Conservation (phyloP, 352 stramenopile genomes). For the Thalassiosira hispida region DNA sequence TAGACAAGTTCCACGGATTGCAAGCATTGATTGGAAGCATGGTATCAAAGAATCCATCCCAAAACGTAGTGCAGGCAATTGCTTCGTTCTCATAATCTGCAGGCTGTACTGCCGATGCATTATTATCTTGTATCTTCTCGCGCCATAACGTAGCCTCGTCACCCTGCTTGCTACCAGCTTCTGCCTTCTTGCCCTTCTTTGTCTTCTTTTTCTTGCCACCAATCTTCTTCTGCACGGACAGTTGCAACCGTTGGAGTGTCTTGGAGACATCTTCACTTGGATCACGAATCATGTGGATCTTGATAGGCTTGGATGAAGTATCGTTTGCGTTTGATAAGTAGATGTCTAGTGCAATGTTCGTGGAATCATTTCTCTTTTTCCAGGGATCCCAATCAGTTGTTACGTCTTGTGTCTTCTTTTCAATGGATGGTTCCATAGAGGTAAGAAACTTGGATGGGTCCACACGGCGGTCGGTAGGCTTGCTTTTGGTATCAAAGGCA, state of each 20-base stretch:
- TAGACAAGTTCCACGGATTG: conserved; percentile 20
- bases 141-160: conserved; percentile 4
- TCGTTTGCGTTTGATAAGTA: conserved; percentile 11
- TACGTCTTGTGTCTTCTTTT: not conserved
- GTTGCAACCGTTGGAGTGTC: conserved; percentile 48
- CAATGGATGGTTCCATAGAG: not conserved
- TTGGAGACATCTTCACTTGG: conserved; percentile 35
- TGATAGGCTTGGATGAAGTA: not conserved
- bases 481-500: conserved; percentile 8
- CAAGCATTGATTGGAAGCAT: conserved; percentile 17
- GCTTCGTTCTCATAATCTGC: conserved; percentile 4
- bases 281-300: conserved; percentile 52
- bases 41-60: not conserved
- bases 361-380: not conserved
- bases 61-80: conserved; percentile 9
- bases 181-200: conserved; percentile 5
- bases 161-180: conserved; percentile 1
- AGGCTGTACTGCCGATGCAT: not conserved
- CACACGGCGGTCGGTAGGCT: conserved; percentile 4
- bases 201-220: conserved; percentile 8
- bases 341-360: conserved; percentile 29
- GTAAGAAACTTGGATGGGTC: conserved; percentile 17
- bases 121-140: conserved; percentile 6
- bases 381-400: not conserved
- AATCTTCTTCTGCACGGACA: conserved; percentile 61